These are phyloP conservation scores for Yamadazyma conglobata DNA, from an alignment of 1,139 yeast species.

Conservation along the genomic window DNA sequence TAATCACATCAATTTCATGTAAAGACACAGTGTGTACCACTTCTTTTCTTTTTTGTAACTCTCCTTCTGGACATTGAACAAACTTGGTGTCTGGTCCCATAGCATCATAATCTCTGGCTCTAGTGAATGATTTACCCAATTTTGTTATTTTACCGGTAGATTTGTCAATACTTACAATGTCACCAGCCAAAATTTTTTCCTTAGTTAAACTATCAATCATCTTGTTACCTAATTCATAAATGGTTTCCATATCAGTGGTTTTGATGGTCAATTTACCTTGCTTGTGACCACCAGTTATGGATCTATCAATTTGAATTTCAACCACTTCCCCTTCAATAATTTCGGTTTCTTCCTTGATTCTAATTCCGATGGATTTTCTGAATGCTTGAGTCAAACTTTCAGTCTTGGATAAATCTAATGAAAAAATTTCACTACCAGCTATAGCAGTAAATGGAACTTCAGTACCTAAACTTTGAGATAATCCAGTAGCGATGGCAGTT, in stretches of 20 bases:
- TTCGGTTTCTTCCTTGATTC: constrained; percentile 95
- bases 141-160: constrained; percentile 92
- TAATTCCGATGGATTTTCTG: constrained; percentile 91
- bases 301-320: constrained; percentile 94
- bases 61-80: constrained; percentile 99
- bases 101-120: constrained; percentile 98
- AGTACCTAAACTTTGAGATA: constrained; percentile 80
- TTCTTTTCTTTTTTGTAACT: constrained; percentile 90
- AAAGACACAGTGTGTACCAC: constrained; percentile 94
- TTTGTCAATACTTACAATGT: constrained; percentile 92
- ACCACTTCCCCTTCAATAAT: constrained; percentile 98
- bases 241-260: constrained; percentile 98
- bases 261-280: constrained; percentile 97
- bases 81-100: constrained; percentile 99
- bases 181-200: constrained; percentile 97
- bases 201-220: constrained; percentile 95
- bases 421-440: constrained; percentile 90
- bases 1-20: constrained; percentile 97
- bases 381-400: constrained; percentile 96
- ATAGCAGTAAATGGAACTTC: constrained; percentile 96
- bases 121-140: constrained; percentile 90
- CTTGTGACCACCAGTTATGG: constrained; percentile 95
- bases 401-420: constrained; percentile 88
- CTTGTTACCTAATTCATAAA: constrained; percentile 93
- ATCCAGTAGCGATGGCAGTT: constrained; percentile 98